Evolutionary conservation across 306 rosid genomes (phyloP), one percentile per base, ranked within the genome.

Genomic region (Acmispon strigosus): DNA sequence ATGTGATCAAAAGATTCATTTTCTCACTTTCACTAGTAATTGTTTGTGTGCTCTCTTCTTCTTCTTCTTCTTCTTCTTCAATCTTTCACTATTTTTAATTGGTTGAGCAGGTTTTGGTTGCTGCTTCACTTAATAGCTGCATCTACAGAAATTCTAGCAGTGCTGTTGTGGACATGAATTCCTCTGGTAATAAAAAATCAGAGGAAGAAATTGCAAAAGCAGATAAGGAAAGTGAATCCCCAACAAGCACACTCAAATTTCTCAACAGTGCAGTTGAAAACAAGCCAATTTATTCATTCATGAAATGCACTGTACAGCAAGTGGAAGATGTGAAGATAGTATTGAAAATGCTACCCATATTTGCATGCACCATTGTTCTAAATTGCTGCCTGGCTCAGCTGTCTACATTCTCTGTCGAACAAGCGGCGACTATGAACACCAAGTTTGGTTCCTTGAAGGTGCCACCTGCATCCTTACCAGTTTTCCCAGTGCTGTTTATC

Each of bases 381-480:
- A 94, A 91, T 42, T 91, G 96, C 63, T 94, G 99, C 70, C 66
- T 94, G 29, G 99, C 99, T 18, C 97, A 94, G 72, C 91, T 94
- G 4, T 87, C 96, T 27, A 94, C 99, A 22, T 91, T 89, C 80
- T 94, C 99, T 1, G 85, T 94, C n/a, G 86, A 94, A 70, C 97
- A 91, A 81, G 97, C 99, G 0, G 89, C 95, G 2, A 84, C 99
- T 0, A 94, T 94, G 97, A 55, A 94, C 90, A 91, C 96, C 59
- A 83, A 86, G 70, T 79, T 94, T 2, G 91, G 97, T 69, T 86
- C 96, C 53, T 19, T 94, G 0, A 83, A 73, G 41, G 91, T 94
- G 20, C 96, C 97, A 9, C 97, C 99, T 0, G 96, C 97, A 2
- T 94, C 99, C 6, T 91, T 91, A 52, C 96, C 99, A 47, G 15